Base-by-base conservation (phyloP, 108 stramenopile species). In the Fragilariopsis cylindrus region DNA sequence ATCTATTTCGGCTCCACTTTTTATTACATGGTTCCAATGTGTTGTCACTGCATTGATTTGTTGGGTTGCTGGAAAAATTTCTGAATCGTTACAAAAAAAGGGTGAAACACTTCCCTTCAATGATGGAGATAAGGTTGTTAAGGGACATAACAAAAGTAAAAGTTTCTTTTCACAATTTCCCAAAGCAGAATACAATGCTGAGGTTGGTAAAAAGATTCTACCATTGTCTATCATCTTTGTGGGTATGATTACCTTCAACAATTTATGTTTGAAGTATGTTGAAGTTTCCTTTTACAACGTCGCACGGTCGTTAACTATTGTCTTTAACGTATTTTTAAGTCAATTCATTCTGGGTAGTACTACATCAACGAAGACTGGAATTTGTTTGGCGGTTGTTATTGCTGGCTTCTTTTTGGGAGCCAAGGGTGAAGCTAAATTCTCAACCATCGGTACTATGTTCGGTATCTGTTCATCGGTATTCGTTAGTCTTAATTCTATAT, bases 251-350 rank as follows among this genome's bases (percentile, higher is more conserved):
- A 92, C 93, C 48, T 96, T 97, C 81, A 98, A 98, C 84, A 97
- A 98, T 79, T 76, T 98, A 41, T 96, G 96, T 60, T 79, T 98
- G 56, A 92, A 97, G 74, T 92, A 81, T 79, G 97, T 98, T 44
- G 92, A 97, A 78, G 97, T 98, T 8, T 96, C 96, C 11, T 98
- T 97, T 85, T 97, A 98, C 89, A 97, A 97, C 67, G 96, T 98
- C 21, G 97, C 97, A 1, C 77, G 97, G 64, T 95, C 89, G 48
- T 79, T 98, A 68, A 97, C 97, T 16, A 95, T 98, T 18, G 94
- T 95, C 43, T 98, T 98, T 88, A 98, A 98, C 60, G 98, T 96
- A 60, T 54, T 96, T 54, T 79, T 98, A 55, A 87, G 94, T 13
- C 66, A 79, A 9, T 30, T 89, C 9, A 77, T 98, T n/a, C 88